Percentiles rank a stretch among this genome's conserved stretches.
Conservation (phyloP, 768 basidiomycete genomes). For the Auricularia cornea region DNA sequence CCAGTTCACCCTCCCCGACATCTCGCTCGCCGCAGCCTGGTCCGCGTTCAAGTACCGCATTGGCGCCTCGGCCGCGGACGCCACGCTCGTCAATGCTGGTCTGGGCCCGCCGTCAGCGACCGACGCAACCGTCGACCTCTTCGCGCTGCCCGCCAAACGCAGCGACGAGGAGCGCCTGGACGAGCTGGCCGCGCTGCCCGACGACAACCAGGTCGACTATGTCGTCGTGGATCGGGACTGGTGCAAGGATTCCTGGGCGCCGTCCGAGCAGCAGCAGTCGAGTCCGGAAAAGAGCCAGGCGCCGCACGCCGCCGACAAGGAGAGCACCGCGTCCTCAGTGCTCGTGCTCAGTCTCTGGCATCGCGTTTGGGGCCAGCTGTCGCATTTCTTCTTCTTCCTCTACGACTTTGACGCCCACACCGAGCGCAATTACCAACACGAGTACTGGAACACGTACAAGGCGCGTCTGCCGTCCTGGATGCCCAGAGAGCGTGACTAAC, state of each 20-base stretch:
- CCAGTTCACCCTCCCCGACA: background rate
- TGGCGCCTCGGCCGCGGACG: background rate
- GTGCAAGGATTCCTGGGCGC: background rate
- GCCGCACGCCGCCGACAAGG: background rate
- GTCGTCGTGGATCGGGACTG: constrained; percentile 11
- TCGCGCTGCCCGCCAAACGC: background rate
- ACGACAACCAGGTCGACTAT: constrained; percentile 10
- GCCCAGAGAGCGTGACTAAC: background rate
- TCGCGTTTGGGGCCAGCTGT: background rate
- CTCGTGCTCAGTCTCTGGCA: background rate
- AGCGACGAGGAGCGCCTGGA: background rate
- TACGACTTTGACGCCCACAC: background rate
- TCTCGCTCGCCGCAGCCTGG: background rate
- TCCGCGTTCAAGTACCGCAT: background rate
- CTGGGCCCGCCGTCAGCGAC: background rate
- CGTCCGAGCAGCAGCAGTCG: constrained; percentile 3
- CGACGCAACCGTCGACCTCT: background rate
- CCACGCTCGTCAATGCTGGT: background rate
- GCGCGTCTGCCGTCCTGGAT: background rate
- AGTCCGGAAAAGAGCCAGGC: constrained; percentile 7
- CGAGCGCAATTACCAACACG: background rate
- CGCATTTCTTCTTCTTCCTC: background rate
- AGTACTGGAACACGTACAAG: background rate
- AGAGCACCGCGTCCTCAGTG: background rate
- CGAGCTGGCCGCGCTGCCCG: background rate